These are phyloP conservation scores for Monilinia vaccinii-corymbosi DNA, from an alignment of 2,329 filamentous ascomycete genomes.

Conservation along the genomic window DNA sequence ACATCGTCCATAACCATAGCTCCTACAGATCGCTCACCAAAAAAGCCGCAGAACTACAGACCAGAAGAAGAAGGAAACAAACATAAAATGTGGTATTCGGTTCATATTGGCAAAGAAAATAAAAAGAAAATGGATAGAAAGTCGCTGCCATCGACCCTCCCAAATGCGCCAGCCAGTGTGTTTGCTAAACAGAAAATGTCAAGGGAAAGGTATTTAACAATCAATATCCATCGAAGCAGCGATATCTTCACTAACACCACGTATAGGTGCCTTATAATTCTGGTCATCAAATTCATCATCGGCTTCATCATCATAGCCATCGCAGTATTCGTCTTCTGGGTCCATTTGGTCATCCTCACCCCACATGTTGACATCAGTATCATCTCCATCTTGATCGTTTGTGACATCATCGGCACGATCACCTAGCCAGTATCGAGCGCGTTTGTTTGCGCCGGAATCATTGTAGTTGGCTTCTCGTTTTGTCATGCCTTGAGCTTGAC, in stretches of 20 bases:
- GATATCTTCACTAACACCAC: constrained; percentile 54
- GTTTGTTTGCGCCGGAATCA: constrained; percentile 59
- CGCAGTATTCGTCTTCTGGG: constrained; percentile 35
- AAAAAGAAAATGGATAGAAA: neutral
- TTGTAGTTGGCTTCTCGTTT: constrained; percentile 25
- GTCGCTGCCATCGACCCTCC: constrained; percentile 13
- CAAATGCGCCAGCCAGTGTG: constrained; percentile 3
- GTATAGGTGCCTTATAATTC: constrained; percentile 37
- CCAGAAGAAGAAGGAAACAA: constrained; percentile 8
- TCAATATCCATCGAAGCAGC: constrained; percentile 55
- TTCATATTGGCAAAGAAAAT: neutral
- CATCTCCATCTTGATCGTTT: constrained; percentile 33
- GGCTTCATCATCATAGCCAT: constrained; percentile 29
- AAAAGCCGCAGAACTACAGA: constrained; percentile 10
- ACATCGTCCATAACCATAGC: constrained; percentile 12
- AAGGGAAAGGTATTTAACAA: constrained; percentile 11
- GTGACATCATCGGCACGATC: constrained; percentile 42
- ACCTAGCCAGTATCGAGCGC: constrained; percentile 82
- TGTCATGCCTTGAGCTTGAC: constrained; percentile 30
- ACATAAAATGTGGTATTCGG: constrained; percentile 3
- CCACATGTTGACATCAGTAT: constrained; percentile 33
- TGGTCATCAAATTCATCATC: constrained; percentile 32
- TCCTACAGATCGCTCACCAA: neutral
- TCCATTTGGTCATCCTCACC: constrained; percentile 39
- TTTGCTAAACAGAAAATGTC: neutral